Conservation (phyloP, 768 basidiomycete species). For the Clavulina sp. region DNA sequence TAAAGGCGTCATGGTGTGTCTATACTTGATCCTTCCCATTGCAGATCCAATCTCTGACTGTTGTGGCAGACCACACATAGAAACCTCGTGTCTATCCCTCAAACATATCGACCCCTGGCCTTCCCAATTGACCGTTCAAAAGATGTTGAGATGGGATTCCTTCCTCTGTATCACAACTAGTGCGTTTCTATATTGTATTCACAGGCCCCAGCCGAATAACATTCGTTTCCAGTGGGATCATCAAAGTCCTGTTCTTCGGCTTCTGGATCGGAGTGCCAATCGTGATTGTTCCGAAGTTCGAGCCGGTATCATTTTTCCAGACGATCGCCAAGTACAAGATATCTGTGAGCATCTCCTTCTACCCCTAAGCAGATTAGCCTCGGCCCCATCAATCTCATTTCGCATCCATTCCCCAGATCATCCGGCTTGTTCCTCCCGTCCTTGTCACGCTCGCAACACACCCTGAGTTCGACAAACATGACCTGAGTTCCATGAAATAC, state of each 20-base stretch:
- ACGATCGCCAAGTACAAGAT: conserved; percentile 47
- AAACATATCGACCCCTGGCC: too few species aligned
- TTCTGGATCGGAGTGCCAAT: conserved; percentile 15
- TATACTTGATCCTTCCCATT: too few species aligned
- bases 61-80: too few species aligned
- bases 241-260: not conserved
- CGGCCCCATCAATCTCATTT: not conserved
- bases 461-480: conserved; percentile 35
- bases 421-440: conserved; percentile 68
- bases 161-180: conserved; percentile 11
- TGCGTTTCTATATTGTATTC: conserved; percentile 29
- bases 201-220: too few species aligned
- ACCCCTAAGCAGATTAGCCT: not conserved
- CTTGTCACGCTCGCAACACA: conserved; percentile 56
- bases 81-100: too few species aligned
- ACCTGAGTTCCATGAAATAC: conserved; percentile 39
- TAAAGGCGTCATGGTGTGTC: too few species aligned
- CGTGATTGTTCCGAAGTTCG: conserved; percentile 34
- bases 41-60: too few species aligned
- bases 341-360: conserved; percentile 19
- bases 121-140: too few species aligned
- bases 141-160: too few species aligned
- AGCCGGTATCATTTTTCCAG: conserved; percentile 48
- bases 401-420: conserved; percentile 8
- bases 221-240: too few species aligned